Evolutionary conservation across 2,329 filamentous ascomycete genomes (phyloP).

Genomic region (Ceratocystis eucalypticola): DNA sequence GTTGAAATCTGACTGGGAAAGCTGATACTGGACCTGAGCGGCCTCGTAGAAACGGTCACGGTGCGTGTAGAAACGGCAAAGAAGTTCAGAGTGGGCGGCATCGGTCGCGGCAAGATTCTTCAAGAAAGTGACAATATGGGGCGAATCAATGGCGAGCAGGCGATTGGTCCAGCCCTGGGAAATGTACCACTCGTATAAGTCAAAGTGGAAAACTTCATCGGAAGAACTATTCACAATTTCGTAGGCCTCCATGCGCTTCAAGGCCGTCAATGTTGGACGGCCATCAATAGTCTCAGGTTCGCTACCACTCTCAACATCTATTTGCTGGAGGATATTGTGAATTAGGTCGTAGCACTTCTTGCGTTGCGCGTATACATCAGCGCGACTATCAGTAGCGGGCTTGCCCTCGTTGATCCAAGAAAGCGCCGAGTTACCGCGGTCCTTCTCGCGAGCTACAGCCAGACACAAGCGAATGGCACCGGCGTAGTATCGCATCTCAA

Average conservation of each 20-base stretch:
- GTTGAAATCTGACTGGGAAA: slow-evolving; percentile 70
- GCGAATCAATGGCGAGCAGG: slow-evolving; percentile 69
- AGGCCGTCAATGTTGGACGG: slow-evolving; percentile 58
- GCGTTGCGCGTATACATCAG: slow-evolving; percentile 53
- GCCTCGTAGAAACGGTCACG: slow-evolving; percentile 74
- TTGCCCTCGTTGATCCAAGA: slow-evolving; percentile 78
- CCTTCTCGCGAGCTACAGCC: slow-evolving; percentile 67
- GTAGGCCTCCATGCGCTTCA: slow-evolving; percentile 77
- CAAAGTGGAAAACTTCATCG: slow-evolving; percentile 90
- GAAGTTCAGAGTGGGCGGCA: slow-evolving; percentile 68
- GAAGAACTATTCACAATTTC: slow-evolving; percentile 74
- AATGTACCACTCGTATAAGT: slow-evolving; percentile 97
- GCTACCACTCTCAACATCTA: slow-evolving; percentile 56
- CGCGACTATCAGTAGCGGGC: slow-evolving; percentile 56
- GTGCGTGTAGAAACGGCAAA: slow-evolving; percentile 87
- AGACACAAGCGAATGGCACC: slow-evolving; percentile 82
- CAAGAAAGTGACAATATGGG: slow-evolving; percentile 76
- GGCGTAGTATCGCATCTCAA: slow-evolving; percentile 74
- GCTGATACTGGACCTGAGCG: slow-evolving; percentile 68
- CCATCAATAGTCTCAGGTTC: slow-evolving; percentile 68
- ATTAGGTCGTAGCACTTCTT: slow-evolving; percentile 77
- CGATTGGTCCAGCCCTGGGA: slow-evolving; percentile 71
- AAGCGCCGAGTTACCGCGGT: slow-evolving; percentile 74
- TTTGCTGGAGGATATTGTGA: slow-evolving; percentile 61
- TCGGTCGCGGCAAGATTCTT: slow-evolving; percentile 60